phyloP scores from a whole-genome alignment of 768 basidiomycete genomes.

The Suillus weaverae region DNA sequence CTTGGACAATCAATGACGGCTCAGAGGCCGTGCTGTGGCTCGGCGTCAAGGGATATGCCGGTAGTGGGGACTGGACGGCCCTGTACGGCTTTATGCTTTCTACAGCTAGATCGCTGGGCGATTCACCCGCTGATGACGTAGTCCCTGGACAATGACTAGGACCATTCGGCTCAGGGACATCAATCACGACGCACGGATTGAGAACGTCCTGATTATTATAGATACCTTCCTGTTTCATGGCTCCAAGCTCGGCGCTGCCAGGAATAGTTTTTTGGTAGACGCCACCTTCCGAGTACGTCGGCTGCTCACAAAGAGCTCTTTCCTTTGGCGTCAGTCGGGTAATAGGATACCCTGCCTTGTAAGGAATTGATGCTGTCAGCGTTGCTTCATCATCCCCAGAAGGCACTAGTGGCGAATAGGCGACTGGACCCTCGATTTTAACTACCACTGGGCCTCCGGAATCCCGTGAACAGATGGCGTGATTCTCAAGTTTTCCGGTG shows the following conservation, averaged over 20 bases:
- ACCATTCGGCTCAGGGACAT: neutral
- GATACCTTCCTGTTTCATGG: neutral
- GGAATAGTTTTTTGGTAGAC: neutral
- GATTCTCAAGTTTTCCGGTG: neutral
- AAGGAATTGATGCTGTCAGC: neutral
- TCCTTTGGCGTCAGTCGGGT: neutral
- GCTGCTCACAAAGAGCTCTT: neutral
- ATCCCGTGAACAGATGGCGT: neutral
- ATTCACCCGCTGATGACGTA: neutral
- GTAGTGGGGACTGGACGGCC: neutral
- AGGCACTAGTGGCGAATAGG: neutral
- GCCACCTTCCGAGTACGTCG: neutral
- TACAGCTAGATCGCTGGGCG: neutral
- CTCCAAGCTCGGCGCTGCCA: neutral
- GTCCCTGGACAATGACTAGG: neutral
- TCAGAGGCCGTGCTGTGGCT: neutral
- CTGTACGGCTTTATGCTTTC: neutral
- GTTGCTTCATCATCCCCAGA: neutral
- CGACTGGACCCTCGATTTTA: neutral
- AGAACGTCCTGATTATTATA: neutral
- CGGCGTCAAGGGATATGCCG: neutral
- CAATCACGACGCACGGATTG: neutral
- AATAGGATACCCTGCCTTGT: neutral
- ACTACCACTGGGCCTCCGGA: neutral
- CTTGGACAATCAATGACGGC: neutral